A percentile compares a stretch with the other conserved stretches of the same genome.
Evolutionary conservation across 2,329 filamentous ascomycete genomes (phyloP).

Genomic region (Pseudogymnoascus sp.): DNA sequence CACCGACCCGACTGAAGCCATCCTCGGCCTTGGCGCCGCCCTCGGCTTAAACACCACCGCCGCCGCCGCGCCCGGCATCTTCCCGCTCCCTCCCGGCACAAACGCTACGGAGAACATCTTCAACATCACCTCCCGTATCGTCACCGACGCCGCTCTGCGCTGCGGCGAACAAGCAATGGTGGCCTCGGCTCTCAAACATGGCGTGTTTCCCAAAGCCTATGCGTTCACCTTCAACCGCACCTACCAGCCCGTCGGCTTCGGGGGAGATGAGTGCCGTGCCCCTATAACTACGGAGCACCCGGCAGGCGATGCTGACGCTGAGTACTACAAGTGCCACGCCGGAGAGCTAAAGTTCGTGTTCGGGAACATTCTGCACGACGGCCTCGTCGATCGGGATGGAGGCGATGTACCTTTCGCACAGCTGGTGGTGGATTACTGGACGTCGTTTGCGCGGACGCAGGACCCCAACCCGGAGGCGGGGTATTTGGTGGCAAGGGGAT

Average conservation of each 20-base stretch:
- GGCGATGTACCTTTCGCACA: constrained; percentile 25
- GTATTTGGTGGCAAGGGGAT: constrained; percentile 22
- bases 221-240: constrained; percentile 30
- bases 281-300: constrained; percentile 22
- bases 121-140: constrained; percentile 28
- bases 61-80: constrained; percentile 11
- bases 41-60: constrained; percentile 1
- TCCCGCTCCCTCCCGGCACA: constrained; percentile 15
- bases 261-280: constrained; percentile 17
- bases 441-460: constrained; percentile 23
- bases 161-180: constrained; percentile 26
- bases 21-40: neutral
- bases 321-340: constrained; percentile 33
- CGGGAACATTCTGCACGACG: constrained; percentile 24
- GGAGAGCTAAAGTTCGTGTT: constrained; percentile 30
- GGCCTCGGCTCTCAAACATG: constrained; percentile 22
- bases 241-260: constrained; percentile 24
- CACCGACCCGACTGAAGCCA: constrained; percentile 10
- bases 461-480: constrained; percentile 19
- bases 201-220: constrained; percentile 28
- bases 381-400: constrained; percentile 25
- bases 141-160: constrained; percentile 26
- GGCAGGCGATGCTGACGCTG: constrained; percentile 25
- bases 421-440: constrained; percentile 24
- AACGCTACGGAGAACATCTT: constrained; percentile 22